phyloP scores from a whole-genome alignment of 225 moss, liverwort and hornwort genomes.

The Physcomitrium patens region DNA sequence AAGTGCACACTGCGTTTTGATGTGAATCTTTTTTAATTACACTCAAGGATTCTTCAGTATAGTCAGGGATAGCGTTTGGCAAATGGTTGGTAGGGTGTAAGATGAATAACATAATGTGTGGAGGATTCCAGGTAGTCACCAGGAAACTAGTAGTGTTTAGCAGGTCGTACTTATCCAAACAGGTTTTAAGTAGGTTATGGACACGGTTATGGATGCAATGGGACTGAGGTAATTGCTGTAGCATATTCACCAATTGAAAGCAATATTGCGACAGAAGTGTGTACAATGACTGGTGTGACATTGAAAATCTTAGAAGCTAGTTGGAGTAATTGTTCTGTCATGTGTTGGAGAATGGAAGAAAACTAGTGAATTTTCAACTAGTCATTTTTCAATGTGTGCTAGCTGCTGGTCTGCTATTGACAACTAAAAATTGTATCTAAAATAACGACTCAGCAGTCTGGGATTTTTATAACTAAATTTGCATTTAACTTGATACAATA shows the following conservation, averaged over 20 bases:
- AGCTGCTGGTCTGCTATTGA: too few relatives aligned
- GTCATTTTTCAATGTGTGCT: too few relatives aligned
- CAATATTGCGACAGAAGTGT: slow-evolving; percentile 38
- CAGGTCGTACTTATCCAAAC: slow-evolving; percentile 34
- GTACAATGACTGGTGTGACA: background rate
- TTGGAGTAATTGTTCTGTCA: too few relatives aligned
- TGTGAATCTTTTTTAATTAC: slow-evolving; percentile 43
- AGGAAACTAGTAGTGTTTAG: slow-evolving; percentile 43
- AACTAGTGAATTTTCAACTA: too few relatives aligned
- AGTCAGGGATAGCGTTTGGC: slow-evolving; percentile 38
- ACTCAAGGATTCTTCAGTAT: slow-evolving; percentile 49
- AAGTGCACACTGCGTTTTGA: slow-evolving; percentile 48
- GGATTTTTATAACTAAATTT: too few relatives aligned
- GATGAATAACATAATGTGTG: slow-evolving; percentile 57
- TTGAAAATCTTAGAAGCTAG: background rate
- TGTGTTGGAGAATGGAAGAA: too few relatives aligned
- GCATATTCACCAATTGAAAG: slow-evolving; percentile 49
- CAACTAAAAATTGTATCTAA: too few relatives aligned
- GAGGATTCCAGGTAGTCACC: slow-evolving; percentile 41
- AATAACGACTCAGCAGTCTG: too few relatives aligned
- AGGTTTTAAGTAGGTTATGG: slow-evolving; percentile 41
- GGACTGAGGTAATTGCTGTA: slow-evolving; percentile 44
- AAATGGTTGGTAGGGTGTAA: slow-evolving; percentile 53
- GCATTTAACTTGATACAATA: too few relatives aligned
- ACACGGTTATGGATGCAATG: slow-evolving; percentile 45